These are phyloP conservation scores for Hirschfeldia incana DNA, from an alignment of 345 rosid genomes.

Conservation along the genomic window DNA sequence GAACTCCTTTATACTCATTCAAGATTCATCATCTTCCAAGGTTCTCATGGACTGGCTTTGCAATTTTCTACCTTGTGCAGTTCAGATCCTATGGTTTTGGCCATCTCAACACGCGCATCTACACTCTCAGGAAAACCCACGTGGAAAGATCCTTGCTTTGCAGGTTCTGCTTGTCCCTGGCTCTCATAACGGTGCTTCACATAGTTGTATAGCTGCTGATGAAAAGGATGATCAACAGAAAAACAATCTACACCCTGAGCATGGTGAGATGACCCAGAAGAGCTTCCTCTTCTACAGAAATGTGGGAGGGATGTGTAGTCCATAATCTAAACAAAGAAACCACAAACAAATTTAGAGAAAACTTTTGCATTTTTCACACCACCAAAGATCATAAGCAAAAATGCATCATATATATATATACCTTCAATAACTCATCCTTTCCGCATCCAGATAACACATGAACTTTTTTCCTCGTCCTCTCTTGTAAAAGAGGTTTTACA, in stretches of 20 bases:
- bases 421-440: slow-evolving; percentile 81
- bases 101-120: slow-evolving; percentile 60
- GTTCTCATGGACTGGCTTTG: slow-evolving; percentile 20
- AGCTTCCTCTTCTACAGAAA: slow-evolving; percentile 82
- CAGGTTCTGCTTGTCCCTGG: slow-evolving; percentile 44
- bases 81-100: slow-evolving; percentile 72
- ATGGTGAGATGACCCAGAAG: slow-evolving; percentile 77
- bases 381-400: slow-evolving; percentile 15
- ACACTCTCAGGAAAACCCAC: slow-evolving; percentile 72
- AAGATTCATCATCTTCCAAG: slow-evolving; percentile 10
- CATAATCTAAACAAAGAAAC: slow-evolving; percentile 62
- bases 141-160: slow-evolving; percentile 88
- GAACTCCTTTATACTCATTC: slow-evolving; percentile 3
- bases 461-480: slow-evolving; percentile 81
- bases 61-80: slow-evolving; percentile 62
- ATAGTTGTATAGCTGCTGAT: slow-evolving; percentile 81
- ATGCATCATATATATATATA: background rate
- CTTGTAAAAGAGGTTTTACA: slow-evolving; percentile 93
- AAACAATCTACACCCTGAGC: slow-evolving; percentile 49
- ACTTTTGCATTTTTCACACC: slow-evolving; percentile 16
- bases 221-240: slow-evolving; percentile 82
- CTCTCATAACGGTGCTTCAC: slow-evolving; percentile 60
- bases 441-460: slow-evolving; percentile 82
- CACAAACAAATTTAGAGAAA: slow-evolving; percentile 1
- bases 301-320: slow-evolving; percentile 80